A percentile compares a stretch with the other conserved stretches of the same genome.
Conservation (phyloP, 2,329 filamentous ascomycete species). For the Trichoderma citrinoviride region DNA sequence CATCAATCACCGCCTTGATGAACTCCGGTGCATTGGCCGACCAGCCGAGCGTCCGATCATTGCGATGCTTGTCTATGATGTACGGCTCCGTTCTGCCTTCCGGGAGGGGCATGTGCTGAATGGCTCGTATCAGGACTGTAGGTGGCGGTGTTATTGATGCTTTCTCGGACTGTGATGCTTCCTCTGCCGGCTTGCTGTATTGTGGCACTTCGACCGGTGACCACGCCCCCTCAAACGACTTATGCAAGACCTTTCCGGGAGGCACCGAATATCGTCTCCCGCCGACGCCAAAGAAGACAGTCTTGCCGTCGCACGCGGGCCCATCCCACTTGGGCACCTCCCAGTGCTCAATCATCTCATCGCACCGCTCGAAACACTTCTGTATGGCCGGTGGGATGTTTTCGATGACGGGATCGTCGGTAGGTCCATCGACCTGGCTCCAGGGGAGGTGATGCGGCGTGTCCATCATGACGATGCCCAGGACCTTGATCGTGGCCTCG, state of each 20-base stretch:
- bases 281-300: constrained; percentile 22
- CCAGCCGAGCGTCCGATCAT: constrained; percentile 32
- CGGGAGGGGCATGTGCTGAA: constrained; percentile 16
- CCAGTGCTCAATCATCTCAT: constrained; percentile 33
- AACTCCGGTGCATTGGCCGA: constrained; percentile 30
- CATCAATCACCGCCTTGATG: constrained; percentile 32
- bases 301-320: constrained; percentile 21
- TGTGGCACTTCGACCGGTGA: constrained; percentile 15
- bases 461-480: constrained; percentile 32
- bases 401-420: constrained; percentile 25
- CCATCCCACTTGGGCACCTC: constrained; percentile 30
- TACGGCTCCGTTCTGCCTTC: constrained; percentile 20
- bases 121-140: constrained; percentile 29
- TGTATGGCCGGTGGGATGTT: constrained; percentile 30
- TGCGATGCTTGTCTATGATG: constrained; percentile 30
- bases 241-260: constrained; percentile 26
- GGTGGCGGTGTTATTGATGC: constrained; percentile 26
- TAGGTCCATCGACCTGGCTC: constrained; percentile 21
- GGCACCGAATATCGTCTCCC: constrained; percentile 25
- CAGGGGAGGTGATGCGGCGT: constrained; percentile 31
- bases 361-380: constrained; percentile 33
- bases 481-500: constrained; percentile 27
- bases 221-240: constrained; percentile 26
- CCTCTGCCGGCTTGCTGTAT: not conserved
- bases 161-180: constrained; percentile 7